phyloP scores from a whole-genome alignment of 23 red algal species.

The Gracilaria domingensis region DNA sequence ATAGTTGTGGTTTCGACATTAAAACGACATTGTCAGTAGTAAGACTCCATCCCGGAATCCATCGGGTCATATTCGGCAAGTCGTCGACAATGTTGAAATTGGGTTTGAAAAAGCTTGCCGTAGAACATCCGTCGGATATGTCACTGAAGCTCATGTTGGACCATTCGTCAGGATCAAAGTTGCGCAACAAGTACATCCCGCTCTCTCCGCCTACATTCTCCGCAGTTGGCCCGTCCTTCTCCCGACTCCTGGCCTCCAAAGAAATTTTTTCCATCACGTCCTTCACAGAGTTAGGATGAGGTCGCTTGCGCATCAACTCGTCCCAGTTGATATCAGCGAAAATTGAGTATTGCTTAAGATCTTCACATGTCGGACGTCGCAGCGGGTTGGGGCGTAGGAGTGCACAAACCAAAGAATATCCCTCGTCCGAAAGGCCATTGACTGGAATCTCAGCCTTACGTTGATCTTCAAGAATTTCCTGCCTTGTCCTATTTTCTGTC shows the following conservation, averaged over 20 bases:
- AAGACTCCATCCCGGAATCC: constrained; percentile 58
- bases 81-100: constrained; percentile 48
- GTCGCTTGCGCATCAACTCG: constrained; percentile 32
- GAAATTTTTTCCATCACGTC: constrained; percentile 75
- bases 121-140: constrained; percentile 55
- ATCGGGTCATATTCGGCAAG: constrained; percentile 44
- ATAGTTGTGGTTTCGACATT: constrained; percentile 49
- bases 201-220: constrained; percentile 42
- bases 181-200: constrained; percentile 62
- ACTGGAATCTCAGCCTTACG: constrained; percentile 68
- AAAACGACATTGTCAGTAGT: constrained; percentile 44
- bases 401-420: constrained; percentile 56
- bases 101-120: constrained; percentile 58
- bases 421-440: constrained; percentile 57
- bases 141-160: constrained; percentile 64
- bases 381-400: constrained; percentile 58
- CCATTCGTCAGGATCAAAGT: constrained; percentile 76
- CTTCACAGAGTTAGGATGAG: constrained; percentile 66
- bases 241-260: constrained; percentile 12
- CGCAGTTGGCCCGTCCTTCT: constrained; percentile 18
- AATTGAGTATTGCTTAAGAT: constrained; percentile 63
- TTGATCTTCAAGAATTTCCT: constrained; percentile 73
- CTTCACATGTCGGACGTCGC: constrained; percentile 61
- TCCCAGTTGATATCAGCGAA: constrained; percentile 76
- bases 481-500: constrained; percentile 49